Percentiles rank a stretch among this genome's conserved stretches.
phyloP scores from a whole-genome alignment of 2,329 filamentous ascomycete genomes.

The Aspergillus brasiliensis region DNA sequence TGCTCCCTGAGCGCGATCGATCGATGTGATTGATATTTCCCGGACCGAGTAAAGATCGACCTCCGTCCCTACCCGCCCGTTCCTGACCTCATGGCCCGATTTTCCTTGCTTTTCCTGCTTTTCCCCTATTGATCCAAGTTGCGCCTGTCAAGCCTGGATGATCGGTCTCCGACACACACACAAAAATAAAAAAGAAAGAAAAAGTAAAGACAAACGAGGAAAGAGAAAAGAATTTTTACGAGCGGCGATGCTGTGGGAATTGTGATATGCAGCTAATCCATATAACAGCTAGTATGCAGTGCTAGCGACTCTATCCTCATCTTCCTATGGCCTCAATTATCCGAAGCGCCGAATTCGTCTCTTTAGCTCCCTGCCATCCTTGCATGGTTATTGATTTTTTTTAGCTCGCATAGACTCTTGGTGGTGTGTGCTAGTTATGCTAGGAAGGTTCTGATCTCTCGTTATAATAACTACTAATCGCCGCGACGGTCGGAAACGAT shows the following conservation, averaged over 20 bases:
- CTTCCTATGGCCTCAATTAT: too few relatives aligned
- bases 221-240: neutral
- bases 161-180: neutral
- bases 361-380: neutral
- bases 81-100: neutral
- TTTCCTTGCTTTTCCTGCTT: neutral
- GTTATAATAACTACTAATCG: neutral
- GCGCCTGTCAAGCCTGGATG: neutral
- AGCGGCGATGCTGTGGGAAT: neutral
- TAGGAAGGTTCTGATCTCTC: constrained; percentile 1
- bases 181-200: too few relatives aligned
- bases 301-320: neutral
- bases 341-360: too few relatives aligned
- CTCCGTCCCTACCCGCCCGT: neutral
- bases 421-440: neutral
- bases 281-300: neutral
- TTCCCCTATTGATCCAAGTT: neutral
- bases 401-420: neutral
- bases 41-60: neutral
- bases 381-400: constrained; percentile 2
- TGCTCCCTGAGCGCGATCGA: neutral
- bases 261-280: constrained; percentile 1
- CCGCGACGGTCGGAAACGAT: neutral
- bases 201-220: neutral
- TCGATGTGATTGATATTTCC: neutral